Percentiles rank a stretch among this genome's conserved stretches.
Conservation (phyloP, 495 filamentous ascomycete genomes). For the Aspergillus ellipticus region DNA sequence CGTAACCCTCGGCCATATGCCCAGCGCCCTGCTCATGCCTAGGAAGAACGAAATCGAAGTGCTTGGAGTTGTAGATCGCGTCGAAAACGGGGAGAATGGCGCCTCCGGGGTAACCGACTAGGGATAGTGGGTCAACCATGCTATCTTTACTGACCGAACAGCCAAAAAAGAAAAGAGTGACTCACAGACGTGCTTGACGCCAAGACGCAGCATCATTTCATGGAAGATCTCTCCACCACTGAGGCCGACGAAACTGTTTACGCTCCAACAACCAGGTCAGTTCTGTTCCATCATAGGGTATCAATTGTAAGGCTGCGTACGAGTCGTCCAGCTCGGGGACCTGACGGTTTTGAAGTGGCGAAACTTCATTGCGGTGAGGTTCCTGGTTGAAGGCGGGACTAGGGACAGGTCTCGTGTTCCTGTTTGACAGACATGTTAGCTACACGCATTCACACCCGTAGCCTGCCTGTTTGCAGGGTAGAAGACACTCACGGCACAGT, state of each 20-base stretch:
- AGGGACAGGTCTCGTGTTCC: conserved; percentile 52
- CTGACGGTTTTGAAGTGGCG: conserved; percentile 61
- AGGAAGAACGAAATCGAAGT: conserved; percentile 61
- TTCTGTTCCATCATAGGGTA: conserved; percentile 1
- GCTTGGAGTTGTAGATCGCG: conserved; percentile 58
- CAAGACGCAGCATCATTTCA: conserved; percentile 95
- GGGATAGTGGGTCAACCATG: conserved; percentile 7
- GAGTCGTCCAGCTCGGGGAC: conserved; percentile 70
- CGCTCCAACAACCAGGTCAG: conserved; percentile 10
- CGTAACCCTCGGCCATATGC: conserved; percentile 66
- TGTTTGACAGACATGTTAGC: conserved; percentile 19
- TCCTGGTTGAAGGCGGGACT: conserved; percentile 71
- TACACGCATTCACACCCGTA: conserved; percentile 1
- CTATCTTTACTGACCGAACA: background rate
- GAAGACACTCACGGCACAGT: conserved; percentile 38
- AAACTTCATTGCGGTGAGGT: conserved; percentile 57
- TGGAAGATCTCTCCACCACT: conserved; percentile 97
- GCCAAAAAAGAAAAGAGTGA: conserved; percentile 24
- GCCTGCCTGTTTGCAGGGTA: background rate
- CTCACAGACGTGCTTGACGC: conserved; percentile 88
- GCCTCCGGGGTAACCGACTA: conserved; percentile 35
- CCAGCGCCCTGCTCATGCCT: conserved; percentile 63
- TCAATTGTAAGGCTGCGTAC: conserved; percentile 33
- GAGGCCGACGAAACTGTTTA: conserved; percentile 80
- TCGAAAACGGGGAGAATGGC: conserved; percentile 55